A percentile compares a stretch with the other conserved stretches of the same genome.
Conservation (phyloP, 1,139 yeast genomes). For the Taphrina sp. region DNA sequence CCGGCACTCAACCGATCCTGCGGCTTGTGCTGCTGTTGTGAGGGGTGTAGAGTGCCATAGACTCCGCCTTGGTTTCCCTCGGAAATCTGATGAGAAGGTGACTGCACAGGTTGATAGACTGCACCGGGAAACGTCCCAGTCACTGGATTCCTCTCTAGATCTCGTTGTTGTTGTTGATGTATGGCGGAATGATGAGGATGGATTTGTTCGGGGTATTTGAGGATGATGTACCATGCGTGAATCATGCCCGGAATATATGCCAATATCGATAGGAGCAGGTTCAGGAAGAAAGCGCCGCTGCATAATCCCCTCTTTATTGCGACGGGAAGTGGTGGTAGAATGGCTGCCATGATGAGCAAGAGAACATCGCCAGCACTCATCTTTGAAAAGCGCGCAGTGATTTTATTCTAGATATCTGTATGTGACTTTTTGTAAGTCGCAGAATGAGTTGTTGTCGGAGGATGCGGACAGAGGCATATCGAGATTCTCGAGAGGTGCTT, state of each 20-base stretch:
- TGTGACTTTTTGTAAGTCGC: too few relatives aligned
- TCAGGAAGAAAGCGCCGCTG: slow-evolving; percentile 70
- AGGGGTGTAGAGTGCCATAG: slow-evolving; percentile 18
- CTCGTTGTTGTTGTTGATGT: slow-evolving; percentile 6
- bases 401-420: too few relatives aligned
- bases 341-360: slow-evolving; percentile 71
- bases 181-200: background rate
- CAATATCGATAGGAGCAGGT: slow-evolving; percentile 67
- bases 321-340: slow-evolving; percentile 82
- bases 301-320: slow-evolving; percentile 70
- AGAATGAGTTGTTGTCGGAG: too few relatives aligned
- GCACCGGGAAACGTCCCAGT: slow-evolving; percentile 20
- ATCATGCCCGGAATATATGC: slow-evolving; percentile 76
- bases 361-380: slow-evolving; percentile 57
- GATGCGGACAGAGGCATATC: too few relatives aligned
- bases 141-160: slow-evolving; percentile 17
- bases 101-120: slow-evolving; percentile 6
- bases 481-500: too few relatives aligned
- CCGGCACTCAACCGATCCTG: slow-evolving; percentile 15
- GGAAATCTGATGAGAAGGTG: too few relatives aligned
- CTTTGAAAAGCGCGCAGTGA: too few relatives aligned
- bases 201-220: slow-evolving; percentile 46
- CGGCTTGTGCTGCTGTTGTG: background rate
- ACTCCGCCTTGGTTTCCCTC: slow-evolving; percentile 27
- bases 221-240: slow-evolving; percentile 50